These are phyloP conservation scores for Trichoderma reesei DNA, from an alignment of 495 filamentous ascomycete species.

Conservation along the genomic window DNA sequence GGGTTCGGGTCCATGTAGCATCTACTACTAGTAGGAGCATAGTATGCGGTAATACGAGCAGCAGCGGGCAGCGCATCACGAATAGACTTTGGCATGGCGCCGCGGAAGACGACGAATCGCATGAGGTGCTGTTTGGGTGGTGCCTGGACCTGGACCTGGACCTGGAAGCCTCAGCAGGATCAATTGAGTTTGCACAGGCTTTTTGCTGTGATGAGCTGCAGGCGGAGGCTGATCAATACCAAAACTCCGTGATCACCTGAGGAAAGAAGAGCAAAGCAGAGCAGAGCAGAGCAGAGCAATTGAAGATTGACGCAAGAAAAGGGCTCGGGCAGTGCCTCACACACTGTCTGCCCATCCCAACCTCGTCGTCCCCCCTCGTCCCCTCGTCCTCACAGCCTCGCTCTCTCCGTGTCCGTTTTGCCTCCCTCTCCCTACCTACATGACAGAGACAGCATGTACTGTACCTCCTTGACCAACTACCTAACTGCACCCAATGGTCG, in stretches of 20 bases:
- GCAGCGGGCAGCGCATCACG: background rate
- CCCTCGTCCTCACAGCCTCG: background rate
- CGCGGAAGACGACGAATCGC: background rate
- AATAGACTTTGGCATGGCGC: slow-evolving; percentile 6
- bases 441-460: background rate
- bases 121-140: no score
- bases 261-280: no score
- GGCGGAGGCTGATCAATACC: background rate
- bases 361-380: background rate
- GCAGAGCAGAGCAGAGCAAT: no score
- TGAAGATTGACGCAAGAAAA: background rate
- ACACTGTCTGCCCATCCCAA: slow-evolving; percentile 8
- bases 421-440: background rate
- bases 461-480: no score
- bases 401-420: background rate
- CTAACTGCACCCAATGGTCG: no score
- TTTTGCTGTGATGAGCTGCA: background rate
- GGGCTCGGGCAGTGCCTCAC: background rate
- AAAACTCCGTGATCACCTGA: background rate
- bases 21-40: no score
- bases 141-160: background rate
- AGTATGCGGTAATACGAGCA: background rate
- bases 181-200: background rate
- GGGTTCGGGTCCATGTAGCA: no score
- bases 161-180: background rate